These are phyloP conservation scores for Aphanomyces stellatus DNA, from an alignment of 352 stramenopile genomes.

Conservation along the genomic window DNA sequence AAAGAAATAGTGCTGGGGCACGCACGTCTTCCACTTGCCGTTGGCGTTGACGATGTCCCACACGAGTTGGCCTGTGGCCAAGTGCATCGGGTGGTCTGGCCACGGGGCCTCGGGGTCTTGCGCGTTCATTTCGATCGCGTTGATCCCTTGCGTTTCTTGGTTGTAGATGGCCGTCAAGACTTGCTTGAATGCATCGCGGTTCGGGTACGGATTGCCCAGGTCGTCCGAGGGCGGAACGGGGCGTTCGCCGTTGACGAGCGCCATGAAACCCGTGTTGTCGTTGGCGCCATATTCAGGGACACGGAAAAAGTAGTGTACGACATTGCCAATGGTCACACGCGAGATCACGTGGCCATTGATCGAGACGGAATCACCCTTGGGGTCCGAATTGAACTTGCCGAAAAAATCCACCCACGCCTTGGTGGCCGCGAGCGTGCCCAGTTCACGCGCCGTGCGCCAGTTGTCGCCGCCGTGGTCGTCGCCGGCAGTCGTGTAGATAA, in stretches of 20 bases:
- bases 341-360: neutral
- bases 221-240: neutral
- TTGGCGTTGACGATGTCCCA: neutral
- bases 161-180: neutral
- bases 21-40: neutral
- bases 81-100: constrained; percentile 6
- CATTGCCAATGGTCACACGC: constrained; percentile 7
- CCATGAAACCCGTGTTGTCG: neutral
- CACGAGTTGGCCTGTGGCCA: neutral
- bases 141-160: neutral
- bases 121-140: neutral
- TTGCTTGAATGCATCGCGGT: neutral
- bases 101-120: neutral
- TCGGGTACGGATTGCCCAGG: neutral
- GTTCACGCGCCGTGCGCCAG: constrained; percentile 2
- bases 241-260: neutral
- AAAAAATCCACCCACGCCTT: constrained; percentile 13
- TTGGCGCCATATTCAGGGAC: too few relatives aligned
- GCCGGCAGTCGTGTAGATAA: constrained; percentile 16
- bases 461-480: neutral
- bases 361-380: neutral
- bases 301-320: constrained; percentile 17
- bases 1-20: constrained; percentile 2
- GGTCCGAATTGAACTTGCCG: constrained; percentile 6
- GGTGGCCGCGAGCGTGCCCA: constrained; percentile 5